These are phyloP conservation scores for Acephala macrosclerotiorum DNA, from an alignment of 2,329 filamentous ascomycete species.

Conservation along the genomic window DNA sequence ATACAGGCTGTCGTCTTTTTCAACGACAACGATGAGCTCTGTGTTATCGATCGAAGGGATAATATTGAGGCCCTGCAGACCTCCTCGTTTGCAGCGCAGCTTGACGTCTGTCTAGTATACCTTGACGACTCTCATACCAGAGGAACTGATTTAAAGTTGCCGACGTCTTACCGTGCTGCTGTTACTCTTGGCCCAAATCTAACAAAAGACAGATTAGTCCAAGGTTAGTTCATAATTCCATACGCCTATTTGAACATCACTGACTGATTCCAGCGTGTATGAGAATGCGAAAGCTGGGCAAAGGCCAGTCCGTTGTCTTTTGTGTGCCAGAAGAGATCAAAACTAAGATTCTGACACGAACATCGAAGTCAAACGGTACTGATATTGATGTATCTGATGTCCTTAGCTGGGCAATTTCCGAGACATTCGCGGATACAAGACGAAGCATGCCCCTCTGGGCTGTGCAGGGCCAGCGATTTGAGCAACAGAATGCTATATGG, in stretches of 20 bases:
- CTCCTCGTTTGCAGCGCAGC: conserved; percentile 63
- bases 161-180: conserved; percentile 63
- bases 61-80: conserved; percentile 57
- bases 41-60: conserved; percentile 58
- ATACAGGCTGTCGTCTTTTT: conserved; percentile 64
- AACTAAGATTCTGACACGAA: conserved; percentile 53
- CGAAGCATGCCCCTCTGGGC: conserved; percentile 66
- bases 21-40: conserved; percentile 63
- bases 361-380: conserved; percentile 16
- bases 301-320: conserved; percentile 71
- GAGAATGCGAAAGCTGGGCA: conserved; percentile 72
- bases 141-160: conserved; percentile 72
- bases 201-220: conserved; percentile 73
- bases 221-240: conserved; percentile 56
- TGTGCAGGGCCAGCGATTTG: conserved; percentile 60
- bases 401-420: conserved; percentile 63
- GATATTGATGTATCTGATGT: conserved; percentile 60
- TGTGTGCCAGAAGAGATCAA: conserved; percentile 66
- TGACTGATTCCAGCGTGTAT: conserved; percentile 62
- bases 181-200: conserved; percentile 71
- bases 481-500: conserved; percentile 41
- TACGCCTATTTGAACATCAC: neutral
- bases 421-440: conserved; percentile 59
- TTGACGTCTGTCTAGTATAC: conserved; percentile 69
- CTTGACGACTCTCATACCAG: conserved; percentile 75